Conservation (phyloP, 1,139 yeast genomes). For the Nakaseomyces nivariensis region DNA sequence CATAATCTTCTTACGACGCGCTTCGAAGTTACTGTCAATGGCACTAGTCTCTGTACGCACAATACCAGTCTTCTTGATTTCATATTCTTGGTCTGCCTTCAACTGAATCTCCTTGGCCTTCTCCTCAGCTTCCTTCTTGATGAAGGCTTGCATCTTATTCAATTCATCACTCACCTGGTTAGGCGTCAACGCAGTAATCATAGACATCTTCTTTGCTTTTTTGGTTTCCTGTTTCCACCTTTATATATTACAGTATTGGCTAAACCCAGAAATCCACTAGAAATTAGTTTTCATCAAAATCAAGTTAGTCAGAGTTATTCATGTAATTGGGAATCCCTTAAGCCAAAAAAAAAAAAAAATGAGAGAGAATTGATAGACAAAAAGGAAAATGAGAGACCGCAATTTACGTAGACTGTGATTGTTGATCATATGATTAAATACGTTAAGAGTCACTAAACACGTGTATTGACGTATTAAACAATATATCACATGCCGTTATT, state of each 20-base stretch:
- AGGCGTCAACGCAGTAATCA: slow-evolving; percentile 28
- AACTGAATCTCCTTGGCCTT: slow-evolving; percentile 92
- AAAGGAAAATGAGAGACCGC: no score
- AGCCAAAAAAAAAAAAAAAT: no score
- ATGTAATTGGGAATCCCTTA: no score
- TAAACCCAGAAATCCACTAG: no score
- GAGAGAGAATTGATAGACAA: not conserved
- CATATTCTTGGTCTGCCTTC: slow-evolving; percentile 97
- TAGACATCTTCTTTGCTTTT: slow-evolving; percentile 10
- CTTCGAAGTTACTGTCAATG: slow-evolving; percentile 72
- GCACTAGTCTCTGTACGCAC: slow-evolving; percentile 88
- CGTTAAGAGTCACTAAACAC: not conserved
- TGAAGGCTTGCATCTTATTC: slow-evolving; percentile 96
- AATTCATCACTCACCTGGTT: slow-evolving; percentile 84
- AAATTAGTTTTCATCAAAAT: no score
- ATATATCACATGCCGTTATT: no score
- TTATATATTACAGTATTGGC: no score
- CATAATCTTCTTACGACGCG: slow-evolving; percentile 80
- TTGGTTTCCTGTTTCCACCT: not conserved
- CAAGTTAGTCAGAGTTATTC: no score
- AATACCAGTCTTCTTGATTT: slow-evolving; percentile 89
- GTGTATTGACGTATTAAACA: no score
- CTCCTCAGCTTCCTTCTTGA: slow-evolving; percentile 97
- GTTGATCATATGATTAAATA: not conserved
- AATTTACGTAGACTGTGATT: not conserved